Conservation (phyloP, 2,329 filamentous ascomycete species). For the Plectosphaerella cucumerina region DNA sequence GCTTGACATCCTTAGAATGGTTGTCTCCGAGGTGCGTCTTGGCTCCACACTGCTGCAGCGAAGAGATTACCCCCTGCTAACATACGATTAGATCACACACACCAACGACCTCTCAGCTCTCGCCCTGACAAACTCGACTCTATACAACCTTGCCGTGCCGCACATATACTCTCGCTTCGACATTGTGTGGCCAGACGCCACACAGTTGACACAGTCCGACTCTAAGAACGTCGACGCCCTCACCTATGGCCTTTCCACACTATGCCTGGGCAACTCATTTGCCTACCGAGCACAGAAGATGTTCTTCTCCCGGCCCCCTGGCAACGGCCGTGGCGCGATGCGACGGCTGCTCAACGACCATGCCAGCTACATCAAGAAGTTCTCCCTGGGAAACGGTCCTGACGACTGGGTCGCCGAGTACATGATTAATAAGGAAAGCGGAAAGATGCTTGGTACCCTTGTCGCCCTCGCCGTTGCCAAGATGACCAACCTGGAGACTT, state of each 20-base stretch:
- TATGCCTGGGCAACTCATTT: conserved; percentile 62
- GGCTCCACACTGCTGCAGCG: background rate
- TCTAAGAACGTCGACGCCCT: conserved; percentile 75
- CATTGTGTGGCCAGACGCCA: conserved; percentile 77
- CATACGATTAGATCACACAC: conserved; percentile 59
- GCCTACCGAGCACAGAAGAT: conserved; percentile 32
- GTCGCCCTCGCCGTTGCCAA: conserved; percentile 75
- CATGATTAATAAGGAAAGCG: conserved; percentile 75
- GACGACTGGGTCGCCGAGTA: conserved; percentile 77
- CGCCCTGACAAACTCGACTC: conserved; percentile 71
- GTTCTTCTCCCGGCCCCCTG: conserved; percentile 16
- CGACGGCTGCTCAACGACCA: conserved; percentile 55
- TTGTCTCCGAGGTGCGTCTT: conserved; percentile 68
- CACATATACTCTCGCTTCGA: conserved; percentile 83
- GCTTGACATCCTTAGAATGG: conserved; percentile 71
- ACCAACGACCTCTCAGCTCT: conserved; percentile 79
- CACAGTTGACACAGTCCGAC: conserved; percentile 57
- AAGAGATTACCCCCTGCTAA: conserved; percentile 2
- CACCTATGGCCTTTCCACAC: conserved; percentile 75
- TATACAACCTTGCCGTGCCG: conserved; percentile 71
- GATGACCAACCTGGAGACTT: conserved; percentile 78
- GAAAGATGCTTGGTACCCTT: conserved; percentile 83
- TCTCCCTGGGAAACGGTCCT: conserved; percentile 80
- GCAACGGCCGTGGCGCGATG: conserved; percentile 7
- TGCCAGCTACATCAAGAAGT: conserved; percentile 74